Evolutionary conservation across 768 basidiomycete genomes (phyloP), one percentile per base, ranked within the genome.

Genomic region (Scleroderma bovista): DNA sequence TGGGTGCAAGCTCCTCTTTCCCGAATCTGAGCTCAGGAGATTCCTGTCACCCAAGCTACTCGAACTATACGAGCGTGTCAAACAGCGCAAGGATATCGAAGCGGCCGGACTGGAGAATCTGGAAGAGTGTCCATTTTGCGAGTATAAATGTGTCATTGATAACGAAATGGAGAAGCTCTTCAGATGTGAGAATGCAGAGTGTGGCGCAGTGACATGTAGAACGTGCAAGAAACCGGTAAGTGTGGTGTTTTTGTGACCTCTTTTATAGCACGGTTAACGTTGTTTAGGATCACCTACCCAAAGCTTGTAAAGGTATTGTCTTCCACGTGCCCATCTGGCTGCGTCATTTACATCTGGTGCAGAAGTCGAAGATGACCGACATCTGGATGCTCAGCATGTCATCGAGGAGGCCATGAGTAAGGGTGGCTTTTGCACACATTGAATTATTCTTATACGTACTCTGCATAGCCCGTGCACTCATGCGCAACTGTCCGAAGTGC

Each of bases 351-450:
- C 52, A 54, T 33, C 58, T 13, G 10, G 24, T 37, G 13, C 57
- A 89, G 91, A 95, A 66, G 71, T 77, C 53, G 85, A 88, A 52
- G 77, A 84, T 12, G 90, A 93, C 62, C 80, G 77, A 52, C 77
- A 80, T 44, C 65, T 93, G 15, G 83, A 90, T 64, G 83, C 78
- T 12, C 76, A 83, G 48, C 92, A 94, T 69, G 64, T 76, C 1
- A 75, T 96, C 24, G 93, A 96, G 62, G 93, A 96, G 61, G 93
- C 93, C 3, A 96, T 96, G 93, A 90, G 89, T 87, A 61, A 9
- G 76, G 68, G 7, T 46, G 46, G 32, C 42, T 47, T 22, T 1
- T 40, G 23, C 31, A 8, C 29, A 36, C 16, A 37, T 46, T 32
- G 40, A 12, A 38, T 23, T 15, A 46, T 23, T 33, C 37, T 48